Conservation (phyloP, 2,329 filamentous ascomycete genomes). For the Nemania sp. region DNA sequence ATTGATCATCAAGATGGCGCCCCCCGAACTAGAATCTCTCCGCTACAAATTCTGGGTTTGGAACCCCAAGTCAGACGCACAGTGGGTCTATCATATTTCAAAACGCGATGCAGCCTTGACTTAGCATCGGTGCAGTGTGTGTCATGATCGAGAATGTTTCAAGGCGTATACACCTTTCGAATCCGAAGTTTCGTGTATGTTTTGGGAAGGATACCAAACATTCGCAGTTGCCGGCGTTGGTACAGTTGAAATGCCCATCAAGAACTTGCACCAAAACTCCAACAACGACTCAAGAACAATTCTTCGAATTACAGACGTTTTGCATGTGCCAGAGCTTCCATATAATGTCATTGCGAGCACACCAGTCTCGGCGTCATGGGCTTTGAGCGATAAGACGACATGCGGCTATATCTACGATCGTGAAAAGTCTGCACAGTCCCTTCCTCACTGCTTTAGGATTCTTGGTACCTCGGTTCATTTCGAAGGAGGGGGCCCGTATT, state of each 20-base stretch:
- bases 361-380: neutral
- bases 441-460: too few relatives aligned
- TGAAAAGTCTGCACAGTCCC: too few relatives aligned
- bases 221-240: neutral
- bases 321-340: neutral
- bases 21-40: neutral
- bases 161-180: neutral
- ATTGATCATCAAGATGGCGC: neutral
- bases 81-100: neutral
- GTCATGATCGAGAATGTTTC: neutral
- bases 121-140: neutral
- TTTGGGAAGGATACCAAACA: neutral
- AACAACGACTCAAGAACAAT: too few relatives aligned
- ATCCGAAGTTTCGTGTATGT: too few relatives aligned
- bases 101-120: neutral
- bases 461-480: too few relatives aligned
- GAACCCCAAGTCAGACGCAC: neutral
- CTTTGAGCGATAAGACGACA: too few relatives aligned
- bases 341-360: neutral
- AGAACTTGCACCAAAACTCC: too few relatives aligned
- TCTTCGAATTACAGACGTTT: neutral
- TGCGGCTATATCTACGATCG: too few relatives aligned
- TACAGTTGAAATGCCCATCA: neutral
- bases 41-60: neutral
- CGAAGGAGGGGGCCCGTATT: too few relatives aligned